Evolutionary conservation across 306 rosid genomes (phyloP).

Genomic region (Datisca glomerata): DNA sequence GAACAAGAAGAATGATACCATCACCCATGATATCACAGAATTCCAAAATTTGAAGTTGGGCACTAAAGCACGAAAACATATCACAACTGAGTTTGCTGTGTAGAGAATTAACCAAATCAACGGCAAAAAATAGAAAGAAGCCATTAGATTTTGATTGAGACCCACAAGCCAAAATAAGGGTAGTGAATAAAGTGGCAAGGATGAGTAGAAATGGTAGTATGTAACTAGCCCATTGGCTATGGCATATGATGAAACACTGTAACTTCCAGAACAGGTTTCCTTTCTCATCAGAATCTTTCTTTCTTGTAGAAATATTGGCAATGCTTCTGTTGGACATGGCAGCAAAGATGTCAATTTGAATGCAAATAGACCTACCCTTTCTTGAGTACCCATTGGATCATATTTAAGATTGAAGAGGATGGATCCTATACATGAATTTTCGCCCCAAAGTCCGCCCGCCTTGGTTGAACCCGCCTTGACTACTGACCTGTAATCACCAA

Average conservation of each 20-base stretch:
- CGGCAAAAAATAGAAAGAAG: conserved; percentile 57
- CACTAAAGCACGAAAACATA: conserved; percentile 83
- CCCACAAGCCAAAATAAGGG: conserved; percentile 88
- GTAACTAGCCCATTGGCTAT: conserved; percentile 78
- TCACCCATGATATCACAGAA: conserved; percentile 74
- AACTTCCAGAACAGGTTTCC: conserved; percentile 83
- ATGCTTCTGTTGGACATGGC: conserved; percentile 82
- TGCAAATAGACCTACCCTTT: conserved; percentile 87
- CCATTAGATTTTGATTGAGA: conserved; percentile 48
- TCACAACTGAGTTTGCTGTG: conserved; percentile 89
- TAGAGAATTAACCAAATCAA: conserved; percentile 79
- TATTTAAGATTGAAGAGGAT: conserved; percentile 68
- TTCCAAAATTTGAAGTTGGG: conserved; percentile 91
- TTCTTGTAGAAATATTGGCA: conserved; percentile 87
- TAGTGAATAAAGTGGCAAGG: conserved; percentile 64
- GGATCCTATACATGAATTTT: no score
- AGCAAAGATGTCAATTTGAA: conserved; percentile 64
- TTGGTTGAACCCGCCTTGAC: no score
- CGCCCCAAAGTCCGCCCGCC: no score
- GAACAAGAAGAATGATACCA: conserved; percentile 87
- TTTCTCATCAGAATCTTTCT: conserved; percentile 87
- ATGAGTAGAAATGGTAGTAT: conserved; percentile 85
- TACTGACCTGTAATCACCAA: no score
- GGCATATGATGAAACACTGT: conserved; percentile 81
- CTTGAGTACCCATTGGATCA: conserved; percentile 47